Percentiles rank a stretch among this genome's conserved stretches.
Evolutionary conservation across 192 early-diverging fungal species (phyloP).

Genomic region (Linnemannia schmuckeri): DNA sequence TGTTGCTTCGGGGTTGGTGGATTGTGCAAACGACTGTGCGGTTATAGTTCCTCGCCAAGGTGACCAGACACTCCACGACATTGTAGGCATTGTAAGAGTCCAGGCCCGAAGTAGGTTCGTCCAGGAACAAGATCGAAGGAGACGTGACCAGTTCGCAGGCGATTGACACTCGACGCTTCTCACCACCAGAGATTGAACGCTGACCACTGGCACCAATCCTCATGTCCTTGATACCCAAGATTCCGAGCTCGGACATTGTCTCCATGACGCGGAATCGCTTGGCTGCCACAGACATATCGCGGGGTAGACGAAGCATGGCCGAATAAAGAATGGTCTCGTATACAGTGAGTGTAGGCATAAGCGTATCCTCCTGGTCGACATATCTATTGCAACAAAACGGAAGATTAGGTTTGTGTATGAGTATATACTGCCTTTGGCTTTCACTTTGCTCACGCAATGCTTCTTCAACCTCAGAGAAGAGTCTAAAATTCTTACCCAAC

Average conservation of each 20-base stretch:
- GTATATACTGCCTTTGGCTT: not conserved
- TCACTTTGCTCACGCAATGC: no score
- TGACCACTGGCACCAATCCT: constrained; percentile 76
- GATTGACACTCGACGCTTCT: constrained; percentile 93
- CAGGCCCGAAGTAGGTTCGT: constrained; percentile 87
- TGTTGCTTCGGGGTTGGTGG: constrained; percentile 94
- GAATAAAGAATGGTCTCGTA: constrained; percentile 92
- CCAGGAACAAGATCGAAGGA: constrained; percentile 92
- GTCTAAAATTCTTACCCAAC: constrained; percentile 74
- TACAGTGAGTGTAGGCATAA: constrained; percentile 90
- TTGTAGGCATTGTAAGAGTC: constrained; percentile 96
- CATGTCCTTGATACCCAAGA: constrained; percentile 84
- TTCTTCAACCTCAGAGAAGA: not conserved
- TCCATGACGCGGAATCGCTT: constrained; percentile 81
- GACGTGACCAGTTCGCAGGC: constrained; percentile 94
- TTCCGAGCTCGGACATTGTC: constrained; percentile 89
- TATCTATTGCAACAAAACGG: constrained; percentile 61
- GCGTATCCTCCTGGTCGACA: constrained; percentile 93
- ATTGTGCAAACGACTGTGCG: constrained; percentile 93
- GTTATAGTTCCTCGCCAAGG: constrained; percentile 71
- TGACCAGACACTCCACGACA: constrained; percentile 91
- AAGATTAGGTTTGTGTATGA: not conserved
- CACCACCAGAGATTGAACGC: constrained; percentile 92
- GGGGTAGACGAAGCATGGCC: constrained; percentile 84
- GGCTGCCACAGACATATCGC: constrained; percentile 75